A percentile compares a stretch with the other conserved stretches of the same genome.
Conservation (phyloP, 2,329 filamentous ascomycete species). For the Aspergillus vadensis region DNA sequence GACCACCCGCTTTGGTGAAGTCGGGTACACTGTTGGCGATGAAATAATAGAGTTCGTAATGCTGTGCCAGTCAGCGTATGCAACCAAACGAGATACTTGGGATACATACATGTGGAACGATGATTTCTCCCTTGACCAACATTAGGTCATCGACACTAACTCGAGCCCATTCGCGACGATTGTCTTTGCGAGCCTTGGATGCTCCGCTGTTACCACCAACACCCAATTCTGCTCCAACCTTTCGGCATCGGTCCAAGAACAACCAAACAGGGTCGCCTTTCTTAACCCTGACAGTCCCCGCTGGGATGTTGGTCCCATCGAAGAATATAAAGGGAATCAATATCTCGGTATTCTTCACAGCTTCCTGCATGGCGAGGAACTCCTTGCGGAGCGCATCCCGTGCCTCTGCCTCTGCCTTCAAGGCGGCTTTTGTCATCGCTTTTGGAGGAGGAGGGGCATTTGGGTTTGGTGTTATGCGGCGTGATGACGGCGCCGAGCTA, state of each 20-base stretch:
- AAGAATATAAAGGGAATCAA: slow-evolving; percentile 95
- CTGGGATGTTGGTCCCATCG: slow-evolving; percentile 86
- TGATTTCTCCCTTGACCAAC: slow-evolving; percentile 85
- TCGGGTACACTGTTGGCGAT: slow-evolving; percentile 72
- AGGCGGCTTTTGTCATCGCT: slow-evolving; percentile 70
- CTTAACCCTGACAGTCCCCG: slow-evolving; percentile 80
- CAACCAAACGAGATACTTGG: neutral
- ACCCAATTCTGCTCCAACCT: slow-evolving; percentile 80
- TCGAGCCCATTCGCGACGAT: slow-evolving; percentile 81
- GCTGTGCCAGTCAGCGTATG: slow-evolving; percentile 55
- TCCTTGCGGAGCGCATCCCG: slow-evolving; percentile 75
- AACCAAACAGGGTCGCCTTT: slow-evolving; percentile 94
- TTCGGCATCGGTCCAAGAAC: slow-evolving; percentile 87
- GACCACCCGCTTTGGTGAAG: slow-evolving; percentile 70
- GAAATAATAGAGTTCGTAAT: slow-evolving; percentile 97
- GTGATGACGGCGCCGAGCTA: slow-evolving; percentile 28
- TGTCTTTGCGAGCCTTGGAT: slow-evolving; percentile 55
- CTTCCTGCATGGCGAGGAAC: slow-evolving; percentile 79
- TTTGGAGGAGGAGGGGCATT: slow-evolving; percentile 64
- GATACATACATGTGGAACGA: slow-evolving; percentile 83
- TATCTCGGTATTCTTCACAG: slow-evolving; percentile 85
- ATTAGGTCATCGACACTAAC: slow-evolving; percentile 95
- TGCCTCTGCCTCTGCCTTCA: slow-evolving; percentile 77
- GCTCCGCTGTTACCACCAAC: slow-evolving; percentile 63
- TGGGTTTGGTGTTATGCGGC: slow-evolving; percentile 48